Evolutionary conservation across 805 yeast genomes (phyloP).

Genomic region (Schwanniomyces vanrijiae): DNA sequence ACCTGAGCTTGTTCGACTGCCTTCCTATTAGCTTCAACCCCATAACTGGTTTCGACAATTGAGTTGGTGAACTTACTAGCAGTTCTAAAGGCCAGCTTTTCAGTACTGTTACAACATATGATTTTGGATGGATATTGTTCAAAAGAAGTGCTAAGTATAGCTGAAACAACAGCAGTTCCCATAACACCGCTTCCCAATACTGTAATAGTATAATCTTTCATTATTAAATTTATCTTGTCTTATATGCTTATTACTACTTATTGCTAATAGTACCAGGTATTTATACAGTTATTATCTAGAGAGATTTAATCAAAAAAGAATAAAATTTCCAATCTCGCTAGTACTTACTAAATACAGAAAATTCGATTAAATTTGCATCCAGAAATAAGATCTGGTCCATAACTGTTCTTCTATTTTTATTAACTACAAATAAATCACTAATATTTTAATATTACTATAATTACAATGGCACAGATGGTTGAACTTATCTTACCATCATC

Average conservation of each 20-base stretch:
- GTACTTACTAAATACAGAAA: not conserved
- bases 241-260: not conserved
- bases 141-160: conserved; percentile 55
- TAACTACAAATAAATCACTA: not conserved
- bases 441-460: not conserved
- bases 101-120: conserved; percentile 69
- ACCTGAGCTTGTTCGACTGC: conserved; percentile 69
- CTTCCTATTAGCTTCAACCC: conserved; percentile 43
- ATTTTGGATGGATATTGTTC: conserved; percentile 66
- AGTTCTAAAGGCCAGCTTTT: conserved; percentile 42
- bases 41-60: conserved; percentile 52
- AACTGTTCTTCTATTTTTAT: not conserved
- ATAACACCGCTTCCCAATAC: conserved; percentile 93
- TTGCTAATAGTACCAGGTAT: too few relatives aligned
- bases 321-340: conserved; percentile 2
- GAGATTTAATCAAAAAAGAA: not conserved
- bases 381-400: too few relatives aligned
- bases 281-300: too few relatives aligned
- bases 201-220: conserved; percentile 57
- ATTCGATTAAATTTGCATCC: not conserved
- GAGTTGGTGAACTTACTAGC: conserved; percentile 37
- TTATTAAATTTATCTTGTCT: conserved; percentile 1
- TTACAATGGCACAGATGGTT: too few relatives aligned
- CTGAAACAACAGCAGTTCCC: conserved; percentile 90
- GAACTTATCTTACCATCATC: not conserved